A percentile compares a stretch with the other conserved stretches of the same genome.
Evolutionary conservation across 176 grass and related monocot species (phyloP).

Genomic region (Coix lacrymajobi): DNA sequence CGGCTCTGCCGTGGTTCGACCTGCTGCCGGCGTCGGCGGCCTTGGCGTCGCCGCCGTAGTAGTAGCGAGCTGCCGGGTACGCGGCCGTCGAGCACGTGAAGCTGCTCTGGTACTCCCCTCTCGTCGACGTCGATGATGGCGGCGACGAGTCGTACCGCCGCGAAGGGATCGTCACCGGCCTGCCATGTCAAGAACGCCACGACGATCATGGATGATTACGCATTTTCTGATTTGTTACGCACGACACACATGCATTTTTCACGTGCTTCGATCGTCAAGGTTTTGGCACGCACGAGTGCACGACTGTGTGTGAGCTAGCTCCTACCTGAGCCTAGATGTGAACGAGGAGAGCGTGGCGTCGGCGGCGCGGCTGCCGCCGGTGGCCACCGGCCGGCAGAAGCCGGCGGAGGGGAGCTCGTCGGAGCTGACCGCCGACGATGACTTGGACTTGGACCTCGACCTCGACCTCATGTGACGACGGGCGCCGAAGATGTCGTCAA

Average conservation of each 20-base stretch:
- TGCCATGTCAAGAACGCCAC: background rate
- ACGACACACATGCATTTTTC: background rate
- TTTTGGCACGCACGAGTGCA: background rate
- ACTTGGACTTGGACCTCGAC: conserved; percentile 68
- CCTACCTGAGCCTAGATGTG: conserved; percentile 79
- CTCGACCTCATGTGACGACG: conserved; percentile 41
- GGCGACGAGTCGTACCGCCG: conserved; percentile 52
- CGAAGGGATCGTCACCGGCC: conserved; percentile 66
- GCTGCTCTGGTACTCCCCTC: conserved; percentile 40
- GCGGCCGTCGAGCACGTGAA: conserved; percentile 31
- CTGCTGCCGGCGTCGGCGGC: background rate
- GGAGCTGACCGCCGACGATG: conserved; percentile 58
- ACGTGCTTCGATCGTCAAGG: background rate
- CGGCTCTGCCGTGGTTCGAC: conserved; percentile 27
- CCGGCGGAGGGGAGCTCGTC: conserved; percentile 31
- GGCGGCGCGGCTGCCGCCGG: background rate
- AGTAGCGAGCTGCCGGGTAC: conserved; percentile 42
- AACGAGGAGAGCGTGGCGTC: conserved; percentile 64
- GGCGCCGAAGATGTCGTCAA: conserved; percentile 78
- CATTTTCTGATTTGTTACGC: background rate
- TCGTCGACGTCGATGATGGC: conserved; percentile 41
- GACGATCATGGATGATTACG: too few species aligned
- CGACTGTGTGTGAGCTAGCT: background rate
- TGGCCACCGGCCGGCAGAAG: conserved; percentile 13
- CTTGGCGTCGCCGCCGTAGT: conserved; percentile 22